Percentiles rank a stretch among this genome's conserved stretches.
These are phyloP conservation scores for Macrophomina pseudophaseolina DNA, from an alignment of 2,329 filamentous ascomycete genomes.

Conservation along the genomic window DNA sequence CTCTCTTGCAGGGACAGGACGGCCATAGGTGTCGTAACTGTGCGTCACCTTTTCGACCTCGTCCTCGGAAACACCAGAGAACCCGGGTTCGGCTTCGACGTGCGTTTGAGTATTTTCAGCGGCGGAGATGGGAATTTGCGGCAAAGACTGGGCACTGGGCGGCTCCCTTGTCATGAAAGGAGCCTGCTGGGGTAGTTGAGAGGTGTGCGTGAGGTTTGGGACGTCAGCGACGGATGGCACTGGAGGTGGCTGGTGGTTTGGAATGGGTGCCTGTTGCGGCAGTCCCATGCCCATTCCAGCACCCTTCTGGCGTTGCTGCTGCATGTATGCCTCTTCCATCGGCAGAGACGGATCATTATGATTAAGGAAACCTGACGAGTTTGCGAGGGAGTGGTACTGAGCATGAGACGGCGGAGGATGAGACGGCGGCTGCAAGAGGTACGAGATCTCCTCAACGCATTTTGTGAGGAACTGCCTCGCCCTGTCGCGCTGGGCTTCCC, in stretches of 20 bases:
- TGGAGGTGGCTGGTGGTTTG: slow-evolving; percentile 68
- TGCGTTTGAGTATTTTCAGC: slow-evolving; percentile 39
- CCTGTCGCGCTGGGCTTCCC: slow-evolving; percentile 66
- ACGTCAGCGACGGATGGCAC: slow-evolving; percentile 50
- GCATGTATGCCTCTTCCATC: slow-evolving; percentile 65
- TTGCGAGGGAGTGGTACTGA: slow-evolving; percentile 43
- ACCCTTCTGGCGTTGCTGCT: slow-evolving; percentile 54
- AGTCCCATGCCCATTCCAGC: slow-evolving; percentile 39
- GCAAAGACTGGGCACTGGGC: slow-evolving; percentile 44
- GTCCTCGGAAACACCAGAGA: slow-evolving; percentile 55
- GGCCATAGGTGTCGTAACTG: slow-evolving; percentile 63
- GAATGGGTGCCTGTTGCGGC: slow-evolving; percentile 47
- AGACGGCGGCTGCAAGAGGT: slow-evolving; percentile 68
- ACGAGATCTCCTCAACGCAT: slow-evolving; percentile 71
- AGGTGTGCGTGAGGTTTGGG: slow-evolving; percentile 47
- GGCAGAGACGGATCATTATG: slow-evolving; percentile 59
- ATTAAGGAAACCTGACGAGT: slow-evolving; percentile 50
- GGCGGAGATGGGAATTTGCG: slow-evolving; percentile 1
- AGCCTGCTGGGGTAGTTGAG: slow-evolving; percentile 45
- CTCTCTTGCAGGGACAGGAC: slow-evolving; percentile 54
- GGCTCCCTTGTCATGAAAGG: slow-evolving; percentile 53
- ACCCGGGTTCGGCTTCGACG: slow-evolving; percentile 45
- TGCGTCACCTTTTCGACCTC: slow-evolving; percentile 63
- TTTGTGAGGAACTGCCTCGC: slow-evolving; percentile 67
- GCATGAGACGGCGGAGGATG: slow-evolving; percentile 63